Percentiles rank a stretch among this genome's conserved stretches.
phyloP scores from a whole-genome alignment of 129 eudicot species.

The Helichrysum umbraculigerum region DNA sequence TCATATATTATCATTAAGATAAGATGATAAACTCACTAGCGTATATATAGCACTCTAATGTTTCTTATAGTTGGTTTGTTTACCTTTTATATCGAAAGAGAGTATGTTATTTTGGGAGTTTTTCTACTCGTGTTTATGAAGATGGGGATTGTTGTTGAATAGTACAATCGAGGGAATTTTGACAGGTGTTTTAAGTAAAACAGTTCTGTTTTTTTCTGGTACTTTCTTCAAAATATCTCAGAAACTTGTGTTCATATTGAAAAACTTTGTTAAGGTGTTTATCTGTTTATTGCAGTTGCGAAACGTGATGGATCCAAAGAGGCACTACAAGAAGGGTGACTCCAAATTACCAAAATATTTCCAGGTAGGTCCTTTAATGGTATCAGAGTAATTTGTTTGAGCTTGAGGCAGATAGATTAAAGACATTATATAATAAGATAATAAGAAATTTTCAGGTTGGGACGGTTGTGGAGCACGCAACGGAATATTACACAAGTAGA shows the following conservation, averaged over 20 bases:
- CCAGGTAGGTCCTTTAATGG: constrained; percentile 46
- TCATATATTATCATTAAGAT: neutral
- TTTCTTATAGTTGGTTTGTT: neutral
- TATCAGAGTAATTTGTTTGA: neutral
- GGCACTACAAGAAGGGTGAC: constrained; percentile 94
- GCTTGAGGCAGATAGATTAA: neutral
- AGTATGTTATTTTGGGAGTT: no score
- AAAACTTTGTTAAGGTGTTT: no score
- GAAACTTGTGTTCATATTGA: no score
- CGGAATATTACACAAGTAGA: constrained; percentile 70
- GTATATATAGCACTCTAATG: neutral
- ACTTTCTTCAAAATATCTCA: no score
- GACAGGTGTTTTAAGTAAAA: no score
- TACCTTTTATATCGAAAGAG: no score
- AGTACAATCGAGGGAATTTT: no score
- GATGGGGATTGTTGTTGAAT: no score
- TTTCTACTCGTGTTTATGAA: no score
- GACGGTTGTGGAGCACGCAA: constrained; percentile 71
- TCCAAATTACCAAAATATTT: constrained; percentile 80
- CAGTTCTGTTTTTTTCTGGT: no score
- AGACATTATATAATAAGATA: neutral
- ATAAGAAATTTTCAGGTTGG: constrained; percentile 56
- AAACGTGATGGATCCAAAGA: constrained; percentile 85
- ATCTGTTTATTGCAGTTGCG: constrained; percentile 53
- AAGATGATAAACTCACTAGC: neutral